A percentile compares a stretch with the other conserved stretches of the same genome.
phyloP scores from a whole-genome alignment of 352 stramenopile species.

The Globisporangium lucens region DNA sequence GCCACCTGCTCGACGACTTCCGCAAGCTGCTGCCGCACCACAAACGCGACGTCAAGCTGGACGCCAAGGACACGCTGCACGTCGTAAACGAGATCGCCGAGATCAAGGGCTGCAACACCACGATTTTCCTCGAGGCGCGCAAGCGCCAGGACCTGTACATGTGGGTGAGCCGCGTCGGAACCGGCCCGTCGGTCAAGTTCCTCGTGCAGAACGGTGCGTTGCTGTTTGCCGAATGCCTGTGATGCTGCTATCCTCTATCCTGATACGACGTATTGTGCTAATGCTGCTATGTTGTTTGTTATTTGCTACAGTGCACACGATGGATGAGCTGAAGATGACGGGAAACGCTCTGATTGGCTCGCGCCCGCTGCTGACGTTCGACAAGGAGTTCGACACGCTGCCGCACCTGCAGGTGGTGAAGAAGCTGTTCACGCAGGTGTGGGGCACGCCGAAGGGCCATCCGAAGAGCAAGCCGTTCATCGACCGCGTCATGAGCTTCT shows the following conservation, averaged over 20 bases:
- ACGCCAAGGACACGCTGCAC: conserved; percentile 91
- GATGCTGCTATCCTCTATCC: neutral
- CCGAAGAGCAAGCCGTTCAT: conserved; percentile 99
- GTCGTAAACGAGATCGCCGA: conserved; percentile 99
- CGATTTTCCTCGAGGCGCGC: conserved; percentile 95
- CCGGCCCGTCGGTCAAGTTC: conserved; percentile 96
- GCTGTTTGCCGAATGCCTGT: neutral
- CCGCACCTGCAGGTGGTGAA: conserved; percentile 96
- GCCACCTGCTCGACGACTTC: conserved; percentile 98
- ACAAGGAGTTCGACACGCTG: conserved; percentile 88
- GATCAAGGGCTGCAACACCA: conserved; percentile 97
- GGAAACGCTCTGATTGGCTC: conserved; percentile 98
- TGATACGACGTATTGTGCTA: neutral
- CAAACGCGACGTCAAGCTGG: conserved; percentile 99
- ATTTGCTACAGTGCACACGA: conserved; percentile 93
- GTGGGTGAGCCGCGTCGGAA: conserved; percentile 95
- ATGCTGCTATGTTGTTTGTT: neutral
- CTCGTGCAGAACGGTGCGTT: conserved; percentile 94
- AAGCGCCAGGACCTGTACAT: conserved; percentile 99
- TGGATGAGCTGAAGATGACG: conserved; percentile 99
- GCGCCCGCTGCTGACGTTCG: conserved; percentile 97
- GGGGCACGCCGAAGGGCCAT: conserved; percentile 96
- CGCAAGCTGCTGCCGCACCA: conserved; percentile 97
- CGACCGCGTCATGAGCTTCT: conserved; percentile 98
- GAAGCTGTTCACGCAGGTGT: conserved; percentile 94